Evolutionary conservation across 139 green algal species (phyloP).

Genomic region (Trebouxia sp.): DNA sequence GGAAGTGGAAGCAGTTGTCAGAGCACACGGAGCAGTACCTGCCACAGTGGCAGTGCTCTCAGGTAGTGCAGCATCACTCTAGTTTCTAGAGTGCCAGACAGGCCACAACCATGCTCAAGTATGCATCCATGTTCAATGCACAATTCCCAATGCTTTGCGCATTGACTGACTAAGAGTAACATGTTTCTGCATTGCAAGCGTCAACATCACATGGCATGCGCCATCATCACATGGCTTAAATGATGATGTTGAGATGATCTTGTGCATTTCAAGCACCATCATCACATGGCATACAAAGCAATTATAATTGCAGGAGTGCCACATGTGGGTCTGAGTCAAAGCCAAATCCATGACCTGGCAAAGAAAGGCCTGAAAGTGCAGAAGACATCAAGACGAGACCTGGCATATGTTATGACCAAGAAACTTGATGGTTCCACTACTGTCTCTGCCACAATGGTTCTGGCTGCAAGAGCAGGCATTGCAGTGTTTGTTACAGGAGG

Average conservation of each 20-base stretch:
- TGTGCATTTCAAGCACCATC: too few relatives aligned
- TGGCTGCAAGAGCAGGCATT: conserved; percentile 85
- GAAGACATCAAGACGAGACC: conserved; percentile 87
- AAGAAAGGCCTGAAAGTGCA: conserved; percentile 39
- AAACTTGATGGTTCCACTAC: conserved; percentile 88
- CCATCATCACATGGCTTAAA: too few relatives aligned
- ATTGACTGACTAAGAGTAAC: too few relatives aligned
- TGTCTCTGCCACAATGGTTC: conserved; percentile 91
- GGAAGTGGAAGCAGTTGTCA: conserved; percentile 86
- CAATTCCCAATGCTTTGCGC: too few relatives aligned
- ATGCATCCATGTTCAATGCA: too few relatives aligned
- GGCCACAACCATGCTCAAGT: too few relatives aligned
- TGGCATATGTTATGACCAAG: conserved; percentile 69
- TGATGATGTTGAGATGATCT: too few relatives aligned
- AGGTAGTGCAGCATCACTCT: too few relatives aligned
- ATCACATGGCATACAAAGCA: too few relatives aligned
- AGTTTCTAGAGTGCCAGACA: too few relatives aligned
- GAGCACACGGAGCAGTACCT: conserved; percentile 69
- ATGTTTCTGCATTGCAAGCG: too few relatives aligned
- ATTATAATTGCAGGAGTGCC: conserved; percentile 73
- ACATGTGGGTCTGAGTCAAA: conserved; percentile 62
- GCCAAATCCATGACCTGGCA: conserved; percentile 51
- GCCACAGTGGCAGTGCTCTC: conserved; percentile 95
- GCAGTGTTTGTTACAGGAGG: conserved; percentile 78
- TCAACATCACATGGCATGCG: too few relatives aligned